Base-by-base conservation (phyloP, 2,329 filamentous ascomycete genomes). In the Penicillium thymicola region DNA sequence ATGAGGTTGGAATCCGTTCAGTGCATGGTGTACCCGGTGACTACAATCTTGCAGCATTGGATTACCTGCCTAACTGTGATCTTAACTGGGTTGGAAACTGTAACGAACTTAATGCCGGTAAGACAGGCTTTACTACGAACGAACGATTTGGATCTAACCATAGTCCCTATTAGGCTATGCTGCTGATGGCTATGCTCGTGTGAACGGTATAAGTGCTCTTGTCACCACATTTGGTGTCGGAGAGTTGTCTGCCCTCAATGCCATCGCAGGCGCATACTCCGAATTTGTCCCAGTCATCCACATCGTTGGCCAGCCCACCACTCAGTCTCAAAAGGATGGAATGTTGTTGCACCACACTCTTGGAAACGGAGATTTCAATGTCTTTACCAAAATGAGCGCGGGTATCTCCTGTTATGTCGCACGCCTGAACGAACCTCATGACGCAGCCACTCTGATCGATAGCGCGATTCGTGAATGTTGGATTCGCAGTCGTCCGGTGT, bases 321-420 rank as follows among this genome's bases (percentile, higher is more conserved):
- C 79, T 2, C 60, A 65, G n/a, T 74, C 76, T 1, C 81, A 84
- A 60, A 76, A 78, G 18, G 68, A 72, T 23, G 73, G 78, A 9
- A 68, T 73, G 37, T 53, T 78, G 56, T 69, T 84, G 2, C 88
- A 91, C 71, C 88, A 90, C 71, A 89, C 88, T 0, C 82, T 90
- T 0, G 87, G 79, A 25, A 89, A 90, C 65, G 88, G 90, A 57
- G 88, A 95, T 75, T 95, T 89, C 75, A 86, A 89, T 59, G 89
- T 91, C 53, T 96, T 95, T 72, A 82, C 85, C 64, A 84, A 89
- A 68, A 95, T 96, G 88, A 89, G 81, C 70, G 78, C 82, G 45
- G 75, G 85, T 49, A 85, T 95, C 64, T 89, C 89, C 1, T 89
- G 86, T 70, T 84, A 85, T 23, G 80, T 89, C 38, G 85, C 88